Percentiles rank a stretch among this genome's conserved stretches.
phyloP scores from a whole-genome alignment of 106 monocot species.

The Allium fistulosum region DNA sequence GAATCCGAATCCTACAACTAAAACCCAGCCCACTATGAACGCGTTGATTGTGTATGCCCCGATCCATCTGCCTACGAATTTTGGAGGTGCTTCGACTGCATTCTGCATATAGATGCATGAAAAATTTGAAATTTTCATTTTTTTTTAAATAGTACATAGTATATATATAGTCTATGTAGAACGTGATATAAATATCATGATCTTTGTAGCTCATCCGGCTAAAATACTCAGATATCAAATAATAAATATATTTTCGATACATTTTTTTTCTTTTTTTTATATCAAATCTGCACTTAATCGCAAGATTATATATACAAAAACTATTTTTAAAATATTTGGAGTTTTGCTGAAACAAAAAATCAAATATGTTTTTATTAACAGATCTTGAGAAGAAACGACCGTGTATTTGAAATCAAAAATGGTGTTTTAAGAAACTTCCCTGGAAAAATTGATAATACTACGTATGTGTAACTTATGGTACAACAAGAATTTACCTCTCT shows the following conservation, averaged over 20 bases:
- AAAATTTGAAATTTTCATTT: not conserved
- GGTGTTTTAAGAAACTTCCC: no score
- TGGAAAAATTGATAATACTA: no score
- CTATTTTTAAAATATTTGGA: not conserved
- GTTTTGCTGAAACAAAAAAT: not conserved
- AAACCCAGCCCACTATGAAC: conserved; percentile 76
- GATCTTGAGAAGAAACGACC: not conserved
- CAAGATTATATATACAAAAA: no score
- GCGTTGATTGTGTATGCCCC: conserved; percentile 56
- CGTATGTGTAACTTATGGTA: not conserved
- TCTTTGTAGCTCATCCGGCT: no score
- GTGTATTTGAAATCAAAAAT: not conserved
- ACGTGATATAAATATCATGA: not conserved
- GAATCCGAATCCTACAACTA: conserved; percentile 82
- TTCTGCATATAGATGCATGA: conserved; percentile 29
- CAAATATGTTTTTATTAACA: not conserved
- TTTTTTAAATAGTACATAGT: not conserved
- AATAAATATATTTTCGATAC: no score
- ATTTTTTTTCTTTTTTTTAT: no score
- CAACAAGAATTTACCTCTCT: conserved; percentile 47
- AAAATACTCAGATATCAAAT: no score
- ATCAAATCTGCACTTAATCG: no score
- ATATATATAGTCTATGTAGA: not conserved
- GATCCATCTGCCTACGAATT: conserved; percentile 55
- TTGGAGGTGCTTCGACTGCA: conserved; percentile 72